Base-by-base conservation (phyloP, 2,329 filamentous ascomycete species). In the Metarhizium anisopliae region DNA sequence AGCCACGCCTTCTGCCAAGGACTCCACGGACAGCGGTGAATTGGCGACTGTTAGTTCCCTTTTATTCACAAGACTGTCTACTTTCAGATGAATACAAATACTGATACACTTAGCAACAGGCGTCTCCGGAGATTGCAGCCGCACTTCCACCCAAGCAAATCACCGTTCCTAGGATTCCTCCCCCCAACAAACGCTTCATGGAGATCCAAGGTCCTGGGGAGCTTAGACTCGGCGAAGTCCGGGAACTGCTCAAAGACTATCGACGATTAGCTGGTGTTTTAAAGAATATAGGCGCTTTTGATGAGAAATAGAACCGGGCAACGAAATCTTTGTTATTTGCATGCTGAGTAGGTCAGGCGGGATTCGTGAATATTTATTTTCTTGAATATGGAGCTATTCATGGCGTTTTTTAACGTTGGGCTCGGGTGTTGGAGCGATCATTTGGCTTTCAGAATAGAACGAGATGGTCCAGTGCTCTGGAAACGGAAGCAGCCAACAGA, bases 211-310 rank as follows among this genome's bases (percentile, higher is more conserved):
- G 85, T 65, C 84, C 85, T 0, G 80, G 80, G 0, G 88, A 93
- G 50, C 74, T 93, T 32, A 84, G 78, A 55, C 74, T 93, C 30
- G 81, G 83, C n/a, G 89, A 93, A 63, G 84, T 93, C 18, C 71
- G 86, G 29, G 82, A 87, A 55, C 72, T 93, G 51, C 70, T 93
- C 25, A 78, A 82, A 55, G 89, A 93, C 68, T 93, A 93, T 64
- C 82, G 88, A 63, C 77, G 89, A 54, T 71, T 93, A 50, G 87
- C 87, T 0, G 76, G 76, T 32, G 81, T 81, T 8, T 68, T 92
- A 56, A 83, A 82, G 62, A 81, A 84, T 51, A 71, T 82, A 66
- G 83, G 78, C 20, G 83, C 82, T 10, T 83, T 87, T 64, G 77
- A 78, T 58, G 73, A 74, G 18, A 70, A 70, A 55, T 71, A 62